Evolutionary conservation across 2,329 filamentous ascomycete species (phyloP), one percentile per base, ranked within the genome.

Genomic region (Trichoderma simmonsii): DNA sequence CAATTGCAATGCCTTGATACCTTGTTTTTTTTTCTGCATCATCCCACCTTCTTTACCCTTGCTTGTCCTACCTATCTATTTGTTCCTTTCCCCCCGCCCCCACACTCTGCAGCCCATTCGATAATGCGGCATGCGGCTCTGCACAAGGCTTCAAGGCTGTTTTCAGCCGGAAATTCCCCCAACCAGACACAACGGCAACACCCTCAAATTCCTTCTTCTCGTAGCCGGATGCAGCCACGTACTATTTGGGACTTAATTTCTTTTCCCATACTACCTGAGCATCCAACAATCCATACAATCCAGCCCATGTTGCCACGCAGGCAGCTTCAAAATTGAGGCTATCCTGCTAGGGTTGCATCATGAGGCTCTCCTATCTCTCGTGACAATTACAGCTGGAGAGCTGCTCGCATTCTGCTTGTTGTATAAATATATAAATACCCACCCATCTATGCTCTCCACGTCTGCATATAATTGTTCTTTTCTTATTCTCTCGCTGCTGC

Each of bases 81-180:
- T 18, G 15, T 18, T 12, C 15, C 63, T 5, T 36, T 8, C 12
- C 48, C 21, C 48, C 30, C 30, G 15, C 48, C 34, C 48, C 11
- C 48, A 24, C 48, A 43, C 48, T 54, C 21, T 21, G 48, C n/a
- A 54, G 48, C 48, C n/a, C n/a, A 51, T 12, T 12, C 43, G 3
- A 21, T 11, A 12, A 43, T 66, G 63, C 32, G 63, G 63, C 63
- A 43, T 66, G 63, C 32, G 63, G 63, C 63, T 66, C 48, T 57
- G 51, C 14, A 30, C 30, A 28, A 66, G 63, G 63, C 63, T 66
- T 54, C 30, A 36, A 66, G 63, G 63, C 48, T 66, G 63, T 39
- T 39, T 57, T 57, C n/a, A 11, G 18, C 63, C 9, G 3, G 3
- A 14, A 12, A 3, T 21, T 21, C 6, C 21, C 32, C 15, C 48